Percentiles rank a stretch among this genome's conserved stretches.
Conservation (phyloP, 164 flowering plant genomes). For the Nymphaea colorata region DNA sequence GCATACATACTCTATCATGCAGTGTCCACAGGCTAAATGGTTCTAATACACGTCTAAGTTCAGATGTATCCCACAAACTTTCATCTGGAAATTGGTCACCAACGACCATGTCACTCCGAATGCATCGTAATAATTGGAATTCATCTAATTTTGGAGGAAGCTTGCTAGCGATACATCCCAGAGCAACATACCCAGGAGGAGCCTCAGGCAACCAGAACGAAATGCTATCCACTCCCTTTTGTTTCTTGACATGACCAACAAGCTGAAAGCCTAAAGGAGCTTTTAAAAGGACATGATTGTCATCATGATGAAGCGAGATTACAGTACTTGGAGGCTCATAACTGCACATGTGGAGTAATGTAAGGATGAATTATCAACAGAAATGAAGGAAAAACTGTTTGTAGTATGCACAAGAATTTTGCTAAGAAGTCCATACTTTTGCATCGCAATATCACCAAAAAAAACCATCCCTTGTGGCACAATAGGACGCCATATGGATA, state of each 20-base stretch:
- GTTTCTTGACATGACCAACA: slow-evolving; percentile 82
- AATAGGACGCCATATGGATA: slow-evolving; percentile 94
- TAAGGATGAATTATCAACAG: too few relatives aligned
- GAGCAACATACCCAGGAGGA: slow-evolving; percentile 85
- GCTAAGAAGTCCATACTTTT: slow-evolving; percentile 37
- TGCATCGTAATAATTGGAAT: slow-evolving; percentile 57
- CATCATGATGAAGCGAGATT: slow-evolving; percentile 60
- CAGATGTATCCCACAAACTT: slow-evolving; percentile 87
- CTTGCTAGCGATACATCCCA: slow-evolving; percentile 88
- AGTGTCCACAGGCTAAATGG: slow-evolving; percentile 82
- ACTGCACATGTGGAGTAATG: slow-evolving; percentile 23
- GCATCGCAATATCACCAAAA: slow-evolving; percentile 88
- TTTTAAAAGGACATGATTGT: slow-evolving; percentile 46
- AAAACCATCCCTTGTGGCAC: slow-evolving; percentile 65
- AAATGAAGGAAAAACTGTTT: too few relatives aligned
- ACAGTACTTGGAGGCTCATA: slow-evolving; percentile 84
- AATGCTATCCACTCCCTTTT: slow-evolving; percentile 52
- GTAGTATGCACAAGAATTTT: not conserved
- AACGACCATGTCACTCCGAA: slow-evolving; percentile 78
- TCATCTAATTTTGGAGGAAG: slow-evolving; percentile 61
- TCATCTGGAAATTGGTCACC: slow-evolving; percentile 75
- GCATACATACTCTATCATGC: slow-evolving; percentile 26
- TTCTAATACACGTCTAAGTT: slow-evolving; percentile 27
- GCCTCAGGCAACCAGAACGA: slow-evolving; percentile 93
- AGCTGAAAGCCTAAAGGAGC: slow-evolving; percentile 59